Evolutionary conservation across 345 rosid genomes (phyloP), one percentile per base, ranked within the genome.

Genomic region (Heritiera fomes): DNA sequence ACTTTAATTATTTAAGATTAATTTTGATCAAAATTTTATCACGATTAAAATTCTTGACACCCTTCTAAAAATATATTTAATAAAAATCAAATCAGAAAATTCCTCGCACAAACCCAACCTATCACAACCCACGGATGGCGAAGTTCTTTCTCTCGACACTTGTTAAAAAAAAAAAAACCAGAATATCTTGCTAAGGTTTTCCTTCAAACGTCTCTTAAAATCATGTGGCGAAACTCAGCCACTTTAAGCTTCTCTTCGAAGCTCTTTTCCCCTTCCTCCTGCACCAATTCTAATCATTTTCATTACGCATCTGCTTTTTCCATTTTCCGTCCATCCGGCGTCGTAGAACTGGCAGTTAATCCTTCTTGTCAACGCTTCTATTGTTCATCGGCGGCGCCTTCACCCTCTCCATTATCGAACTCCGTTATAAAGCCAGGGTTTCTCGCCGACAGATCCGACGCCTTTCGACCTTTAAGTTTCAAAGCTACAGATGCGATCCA

Each of bases 221-320:
- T n/a, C 62, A 85, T 85, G 88, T 85, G 88, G 86, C 69, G 84
- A 78, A 79, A 80, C 82, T 79, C 86, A 20, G 68, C 56, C 1
- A 65, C 79, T 4, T 85, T 78, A 68, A 47, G 80, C 55, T 69
- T 85, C 73, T 83, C 86, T 66, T 78, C 83, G 43, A 83, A 77
- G 81, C 78, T 81, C 65, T 73, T 75, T 62, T 50, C 65, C 50
- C 3, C 38, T 34, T 34, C 3, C 38, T 71, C 86, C 43, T 18
- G 84, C 41, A 73, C 81, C 45, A 76, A 58, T 3, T 82, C 71
- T 23, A 80, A 85, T 77, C 83, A 17, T 23, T 55, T 83, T 85
- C 76, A 78, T 66, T 71, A 71, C 58, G 53, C 62, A 38, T 82
- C 80, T 38, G 78, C 82, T 83, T 80, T 81, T 0, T 85, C 73